Evolutionary conservation across 1,139 yeast genomes (phyloP).

Genomic region (Taiozyma sp.): DNA sequence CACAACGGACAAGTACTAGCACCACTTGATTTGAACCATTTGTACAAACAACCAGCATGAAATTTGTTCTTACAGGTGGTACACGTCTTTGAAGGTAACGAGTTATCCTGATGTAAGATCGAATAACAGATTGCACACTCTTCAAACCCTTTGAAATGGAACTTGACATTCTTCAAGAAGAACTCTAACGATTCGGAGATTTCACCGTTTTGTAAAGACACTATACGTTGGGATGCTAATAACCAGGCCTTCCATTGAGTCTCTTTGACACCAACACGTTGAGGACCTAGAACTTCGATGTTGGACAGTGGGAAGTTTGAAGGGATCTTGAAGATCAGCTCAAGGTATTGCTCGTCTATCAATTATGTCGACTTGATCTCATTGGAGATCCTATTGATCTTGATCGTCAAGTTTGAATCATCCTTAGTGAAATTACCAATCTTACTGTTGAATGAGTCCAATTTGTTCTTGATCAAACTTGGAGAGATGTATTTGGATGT

Average conservation of each 20-base stretch:
- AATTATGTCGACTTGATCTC: slow-evolving; percentile 73
- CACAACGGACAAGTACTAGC: slow-evolving; percentile 93
- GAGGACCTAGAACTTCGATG: slow-evolving; percentile 71
- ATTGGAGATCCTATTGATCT: slow-evolving; percentile 54
- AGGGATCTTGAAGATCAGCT: slow-evolving; percentile 72
- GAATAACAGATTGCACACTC: slow-evolving; percentile 97
- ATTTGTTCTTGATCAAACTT: slow-evolving; percentile 51
- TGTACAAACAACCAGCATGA: slow-evolving; percentile 95
- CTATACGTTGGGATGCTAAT: slow-evolving; percentile 80
- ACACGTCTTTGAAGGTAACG: slow-evolving; percentile 86
- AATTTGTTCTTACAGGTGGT: slow-evolving; percentile 89
- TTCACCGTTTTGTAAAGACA: slow-evolving; percentile 70
- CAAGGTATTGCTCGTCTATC: slow-evolving; percentile 87
- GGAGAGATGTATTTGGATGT: slow-evolving; percentile 64
- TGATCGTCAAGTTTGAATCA: slow-evolving; percentile 58
- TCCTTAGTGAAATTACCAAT: slow-evolving; percentile 32
- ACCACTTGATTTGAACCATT: slow-evolving; percentile 96
- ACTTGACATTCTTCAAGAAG: slow-evolving; percentile 72
- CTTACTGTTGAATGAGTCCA: slow-evolving; percentile 46
- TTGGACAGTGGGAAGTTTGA: slow-evolving; percentile 68
- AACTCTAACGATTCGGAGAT: slow-evolving; percentile 78
- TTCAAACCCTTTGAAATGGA: slow-evolving; percentile 88
- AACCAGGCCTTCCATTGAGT: slow-evolving; percentile 96
- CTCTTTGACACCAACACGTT: slow-evolving; percentile 85
- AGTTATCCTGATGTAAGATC: slow-evolving; percentile 77